These are phyloP conservation scores for Phaffomyces antillensis DNA, from an alignment of 805 yeast species.

Conservation along the genomic window DNA sequence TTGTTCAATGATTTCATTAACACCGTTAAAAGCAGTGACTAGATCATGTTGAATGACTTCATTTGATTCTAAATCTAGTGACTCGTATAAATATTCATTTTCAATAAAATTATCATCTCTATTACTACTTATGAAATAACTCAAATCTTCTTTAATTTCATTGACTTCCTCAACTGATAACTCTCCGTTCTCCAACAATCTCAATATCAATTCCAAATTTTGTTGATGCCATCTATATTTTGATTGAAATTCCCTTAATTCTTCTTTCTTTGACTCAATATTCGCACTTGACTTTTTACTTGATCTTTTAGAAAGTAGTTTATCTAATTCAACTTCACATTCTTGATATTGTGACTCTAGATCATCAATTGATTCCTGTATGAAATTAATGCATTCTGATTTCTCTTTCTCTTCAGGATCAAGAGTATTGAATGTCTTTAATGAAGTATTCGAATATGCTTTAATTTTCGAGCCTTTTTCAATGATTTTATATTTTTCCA, in stretches of 20 bases:
- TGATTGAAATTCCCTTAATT: slow-evolving; percentile 51
- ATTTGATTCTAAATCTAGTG: slow-evolving; percentile 58
- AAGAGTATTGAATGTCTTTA: slow-evolving; percentile 52
- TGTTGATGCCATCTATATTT: slow-evolving; percentile 77
- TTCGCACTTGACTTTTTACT: slow-evolving; percentile 42
- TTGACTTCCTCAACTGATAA: slow-evolving; percentile 69
- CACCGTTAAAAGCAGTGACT: slow-evolving; percentile 26
- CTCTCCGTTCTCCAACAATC: slow-evolving; percentile 73
- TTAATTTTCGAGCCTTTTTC: slow-evolving; percentile 90
- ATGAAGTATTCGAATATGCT: slow-evolving; percentile 87
- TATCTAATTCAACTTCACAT: slow-evolving; percentile 65
- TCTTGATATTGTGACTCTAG: slow-evolving; percentile 71
- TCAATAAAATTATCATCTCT: slow-evolving; percentile 89
- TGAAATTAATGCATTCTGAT: slow-evolving; percentile 60
- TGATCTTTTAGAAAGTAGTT: slow-evolving; percentile 45
- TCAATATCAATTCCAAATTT: slow-evolving; percentile 68
- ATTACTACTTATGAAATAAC: slow-evolving; percentile 86
- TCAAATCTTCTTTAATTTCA: slow-evolving; percentile 79
- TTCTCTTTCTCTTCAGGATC: slow-evolving; percentile 81
- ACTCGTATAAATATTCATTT: slow-evolving; percentile 88
- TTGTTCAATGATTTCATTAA: slow-evolving; percentile 2
- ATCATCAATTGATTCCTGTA: slow-evolving; percentile 70
- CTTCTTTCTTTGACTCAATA: slow-evolving; percentile 52
- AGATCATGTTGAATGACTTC: slow-evolving; percentile 46
- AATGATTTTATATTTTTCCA: slow-evolving; percentile 93